Base-by-base conservation (phyloP, 202 grass and related monocot species). In the Schoenoplectus triqueter region DNA sequence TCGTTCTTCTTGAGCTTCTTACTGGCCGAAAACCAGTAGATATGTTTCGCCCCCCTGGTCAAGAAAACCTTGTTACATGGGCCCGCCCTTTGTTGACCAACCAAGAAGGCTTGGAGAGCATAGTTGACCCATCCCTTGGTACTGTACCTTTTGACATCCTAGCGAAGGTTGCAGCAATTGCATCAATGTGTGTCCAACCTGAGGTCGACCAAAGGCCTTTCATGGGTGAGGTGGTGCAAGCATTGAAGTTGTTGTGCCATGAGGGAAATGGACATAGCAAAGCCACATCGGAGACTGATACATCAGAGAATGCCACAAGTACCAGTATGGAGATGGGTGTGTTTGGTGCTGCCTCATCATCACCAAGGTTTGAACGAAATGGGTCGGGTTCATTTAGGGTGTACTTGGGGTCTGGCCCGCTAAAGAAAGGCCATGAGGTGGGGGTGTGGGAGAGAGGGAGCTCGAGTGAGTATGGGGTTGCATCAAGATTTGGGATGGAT, bases 151-250 rank as follows among this genome's bases (percentile, higher is more conserved):
- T 92, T 81, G 91, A 92, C 82, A 90, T 83, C 76, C 69, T 94
- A 6, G 92, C 93, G 6, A 99, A 94, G 82, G 93, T 97, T 68
- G 93, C 93, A 87, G 97, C 97, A 46, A 99, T 99, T 85, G 92
- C 93, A 87, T 99, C 93, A 39, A 99, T 99, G 97, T 99, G 97
- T 4, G 93, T 99, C 64, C 97, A 99, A 85, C 97, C 97, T 76
- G 97, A 99, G 88, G 97, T 99, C 10, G 92, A 99, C 71, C 97
- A 99, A 31, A 86, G 97, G 41, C 97, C 97, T 17, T 94, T 99
- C 73, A 99, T 99, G 97, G 93, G 97, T 42, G 97, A 99, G 81
- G 97, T 96, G 11, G 93, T 99, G 69, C 97, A 99, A 64, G 97
- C 97, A 80, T 84, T 99, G 40, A 99, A 94, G 62, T 84, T 99